These are phyloP conservation scores for Globisporangium rhizosaccharum DNA, from an alignment of 352 stramenopile species.

Conservation along the genomic window DNA sequence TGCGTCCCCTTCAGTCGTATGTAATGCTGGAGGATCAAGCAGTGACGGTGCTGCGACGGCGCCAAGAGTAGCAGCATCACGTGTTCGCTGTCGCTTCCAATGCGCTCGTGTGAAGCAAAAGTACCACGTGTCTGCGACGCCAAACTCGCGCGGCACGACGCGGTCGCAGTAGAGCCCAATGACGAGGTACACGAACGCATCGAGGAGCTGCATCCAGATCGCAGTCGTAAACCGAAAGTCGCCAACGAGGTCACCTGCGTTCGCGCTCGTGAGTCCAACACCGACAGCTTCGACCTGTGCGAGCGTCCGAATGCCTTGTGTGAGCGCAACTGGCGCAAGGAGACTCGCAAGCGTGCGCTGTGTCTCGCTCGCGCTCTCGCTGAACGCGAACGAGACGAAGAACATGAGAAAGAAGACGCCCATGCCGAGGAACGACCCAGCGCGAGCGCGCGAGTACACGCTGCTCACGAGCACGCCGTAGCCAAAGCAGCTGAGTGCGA, in stretches of 20 bases:
- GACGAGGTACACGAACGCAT: conserved; percentile 83
- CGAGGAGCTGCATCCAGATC: conserved; percentile 86
- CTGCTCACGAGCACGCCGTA: conserved; percentile 73
- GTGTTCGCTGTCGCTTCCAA: conserved; percentile 34
- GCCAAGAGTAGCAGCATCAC: not conserved
- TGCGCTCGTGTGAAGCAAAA: conserved; percentile 77
- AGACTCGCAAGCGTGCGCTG: conserved; percentile 29
- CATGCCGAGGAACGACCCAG: conserved; percentile 68
- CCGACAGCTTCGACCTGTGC: conserved; percentile 47
- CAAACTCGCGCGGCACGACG: conserved; percentile 92
- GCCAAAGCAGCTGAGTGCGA: conserved; percentile 70
- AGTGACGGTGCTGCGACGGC: not conserved
- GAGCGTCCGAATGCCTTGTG: conserved; percentile 64
- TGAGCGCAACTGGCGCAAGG: conserved; percentile 63
- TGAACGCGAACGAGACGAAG: conserved; percentile 77
- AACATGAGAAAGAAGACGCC: conserved; percentile 75
- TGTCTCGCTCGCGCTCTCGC: conserved; percentile 28
- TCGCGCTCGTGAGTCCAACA: conserved; percentile 33
- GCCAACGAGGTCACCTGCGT: conserved; percentile 27
- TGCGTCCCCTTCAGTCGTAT: not conserved
- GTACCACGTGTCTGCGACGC: conserved; percentile 84
- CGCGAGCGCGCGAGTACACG: conserved; percentile 48
- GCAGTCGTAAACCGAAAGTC: conserved; percentile 53
- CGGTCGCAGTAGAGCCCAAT: conserved; percentile 89
- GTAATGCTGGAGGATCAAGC: not conserved